Evolutionary conservation across 805 yeast genomes (phyloP).

Genomic region (Saturnispora hagleri): DNA sequence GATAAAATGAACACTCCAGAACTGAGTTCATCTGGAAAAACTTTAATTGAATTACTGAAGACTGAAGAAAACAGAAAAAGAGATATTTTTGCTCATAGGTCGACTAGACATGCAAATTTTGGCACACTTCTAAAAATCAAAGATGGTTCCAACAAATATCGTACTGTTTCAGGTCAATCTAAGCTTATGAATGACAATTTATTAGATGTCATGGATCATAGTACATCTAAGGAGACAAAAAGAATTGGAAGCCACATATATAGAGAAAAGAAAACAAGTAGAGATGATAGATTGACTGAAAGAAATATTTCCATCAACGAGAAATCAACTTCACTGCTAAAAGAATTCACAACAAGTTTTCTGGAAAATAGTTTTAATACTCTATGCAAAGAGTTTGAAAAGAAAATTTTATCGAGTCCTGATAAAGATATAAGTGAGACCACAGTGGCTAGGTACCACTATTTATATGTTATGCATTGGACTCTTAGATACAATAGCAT

Average conservation of each 20-base stretch:
- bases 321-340: constrained; percentile 17
- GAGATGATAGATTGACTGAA: constrained; percentile 7
- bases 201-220: constrained; percentile 53
- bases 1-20: not conserved
- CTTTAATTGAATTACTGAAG: constrained; percentile 42
- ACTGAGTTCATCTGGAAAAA: constrained; percentile 16
- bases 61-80: constrained; percentile 49
- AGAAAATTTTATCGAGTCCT: constrained; percentile 10
- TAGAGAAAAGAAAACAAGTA: constrained; percentile 38
- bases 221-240: constrained; percentile 49
- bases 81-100: constrained; percentile 15
- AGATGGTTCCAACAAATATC: constrained; percentile 40
- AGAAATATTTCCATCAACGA: not conserved
- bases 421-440: constrained; percentile 25
- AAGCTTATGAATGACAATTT: constrained; percentile 38
- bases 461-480: constrained; percentile 62
- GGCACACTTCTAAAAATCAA: constrained; percentile 77
- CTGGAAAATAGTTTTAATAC: constrained; percentile 70
- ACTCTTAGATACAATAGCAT: constrained; percentile 56
- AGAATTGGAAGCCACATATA: constrained; percentile 33
- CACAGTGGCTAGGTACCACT: constrained; percentile 31
- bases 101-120: constrained; percentile 73
- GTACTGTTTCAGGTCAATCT: constrained; percentile 63
- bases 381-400: constrained; percentile 43
- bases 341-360: constrained; percentile 46